Conservation (phyloP, 495 filamentous ascomycete species). For the Immersiella caudata region DNA sequence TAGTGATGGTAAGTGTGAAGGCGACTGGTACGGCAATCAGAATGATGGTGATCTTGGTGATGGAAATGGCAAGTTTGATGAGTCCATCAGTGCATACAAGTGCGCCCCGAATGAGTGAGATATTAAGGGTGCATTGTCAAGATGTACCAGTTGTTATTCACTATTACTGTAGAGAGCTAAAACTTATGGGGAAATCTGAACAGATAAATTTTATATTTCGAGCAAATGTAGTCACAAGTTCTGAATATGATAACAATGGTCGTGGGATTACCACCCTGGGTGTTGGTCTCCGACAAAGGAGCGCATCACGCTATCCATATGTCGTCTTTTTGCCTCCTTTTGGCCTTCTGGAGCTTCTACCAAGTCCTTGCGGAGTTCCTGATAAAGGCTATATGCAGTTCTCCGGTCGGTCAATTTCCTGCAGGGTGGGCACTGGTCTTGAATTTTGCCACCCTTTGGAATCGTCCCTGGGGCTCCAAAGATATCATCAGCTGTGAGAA, state of each 20-base stretch:
- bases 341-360: neutral
- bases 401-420: neutral
- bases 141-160: no score
- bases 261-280: neutral
- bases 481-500: neutral
- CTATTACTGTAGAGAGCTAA: no score
- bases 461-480: slow-evolving; percentile 7
- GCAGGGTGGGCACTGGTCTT: neutral
- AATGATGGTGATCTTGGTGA: no score
- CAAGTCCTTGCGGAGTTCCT: neutral
- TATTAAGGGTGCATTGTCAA: no score
- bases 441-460: slow-evolving; percentile 15
- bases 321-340: neutral
- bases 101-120: no score
- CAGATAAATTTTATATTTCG: neutral
- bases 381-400: neutral
- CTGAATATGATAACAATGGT: neutral
- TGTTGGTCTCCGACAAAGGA: neutral
- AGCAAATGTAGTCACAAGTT: neutral
- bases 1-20: no score
- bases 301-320: neutral
- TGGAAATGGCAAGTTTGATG: no score
- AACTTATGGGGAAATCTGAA: no score
- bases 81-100: no score
- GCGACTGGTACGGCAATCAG: no score